Evolutionary conservation across 2,329 filamentous ascomycete species (phyloP).

Genomic region (Rugonectria rugulosa): DNA sequence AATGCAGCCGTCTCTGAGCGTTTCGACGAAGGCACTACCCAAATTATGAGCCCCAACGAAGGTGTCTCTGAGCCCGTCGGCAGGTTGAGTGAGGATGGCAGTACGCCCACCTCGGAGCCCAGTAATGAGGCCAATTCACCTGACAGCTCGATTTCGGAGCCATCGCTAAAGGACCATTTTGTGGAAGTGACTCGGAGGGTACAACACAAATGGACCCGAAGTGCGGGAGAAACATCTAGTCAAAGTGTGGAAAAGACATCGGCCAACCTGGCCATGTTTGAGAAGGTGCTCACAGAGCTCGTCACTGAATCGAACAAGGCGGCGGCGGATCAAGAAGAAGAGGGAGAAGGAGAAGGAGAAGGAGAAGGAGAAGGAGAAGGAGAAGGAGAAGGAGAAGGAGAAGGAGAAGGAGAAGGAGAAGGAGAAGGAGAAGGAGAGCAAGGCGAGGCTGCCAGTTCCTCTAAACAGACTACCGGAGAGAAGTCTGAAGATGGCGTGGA

Average conservation of each 20-base stretch:
- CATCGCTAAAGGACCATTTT: conserved; percentile 58
- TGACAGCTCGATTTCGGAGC: conserved; percentile 14
- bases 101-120: not conserved
- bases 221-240: too few relatives aligned
- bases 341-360: too few relatives aligned
- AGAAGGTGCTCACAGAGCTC: conserved; percentile 59
- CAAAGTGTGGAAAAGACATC: conserved; percentile 52
- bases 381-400: too few relatives aligned
- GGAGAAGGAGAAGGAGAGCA: too few relatives aligned
- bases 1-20: too few relatives aligned
- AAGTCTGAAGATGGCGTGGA: not conserved
- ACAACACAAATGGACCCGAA: too few relatives aligned
- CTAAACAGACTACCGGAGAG: not conserved
- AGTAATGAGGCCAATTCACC: conserved; percentile 6
- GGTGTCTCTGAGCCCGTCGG: too few relatives aligned
- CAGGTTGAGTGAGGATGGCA: not conserved
- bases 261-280: conserved; percentile 56
- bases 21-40: too few relatives aligned
- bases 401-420: too few relatives aligned
- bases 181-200: conserved; percentile 58
- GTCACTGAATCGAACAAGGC: conserved; percentile 39
- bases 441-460: not conserved
- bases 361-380: too few relatives aligned
- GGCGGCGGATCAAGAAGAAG: not conserved
- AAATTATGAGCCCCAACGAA: too few relatives aligned